These are phyloP conservation scores for Ceratobasidium sp. DNA, from an alignment of 1,284 basidiomycete genomes.

Conservation along the genomic window DNA sequence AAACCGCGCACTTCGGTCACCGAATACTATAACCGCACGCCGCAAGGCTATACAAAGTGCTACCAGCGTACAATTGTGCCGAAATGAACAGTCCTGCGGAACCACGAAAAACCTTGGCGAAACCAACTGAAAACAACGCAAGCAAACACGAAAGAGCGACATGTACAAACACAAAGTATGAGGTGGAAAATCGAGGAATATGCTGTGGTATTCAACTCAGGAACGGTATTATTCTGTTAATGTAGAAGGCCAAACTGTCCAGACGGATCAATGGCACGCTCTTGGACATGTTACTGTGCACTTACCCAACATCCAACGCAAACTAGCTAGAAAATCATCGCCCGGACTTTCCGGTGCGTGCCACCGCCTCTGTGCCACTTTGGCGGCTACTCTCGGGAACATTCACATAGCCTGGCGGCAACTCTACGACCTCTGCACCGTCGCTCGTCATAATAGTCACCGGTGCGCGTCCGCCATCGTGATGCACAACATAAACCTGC, in stretches of 20 bases:
- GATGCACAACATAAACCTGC: constrained; percentile 45
- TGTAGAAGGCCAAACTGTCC: too few species aligned
- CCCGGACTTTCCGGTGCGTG: constrained; percentile 1
- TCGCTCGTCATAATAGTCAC: constrained; percentile 44
- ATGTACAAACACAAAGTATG: not conserved
- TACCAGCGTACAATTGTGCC: not conserved
- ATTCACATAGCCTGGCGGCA: constrained; percentile 33
- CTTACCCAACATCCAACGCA: too few species aligned
- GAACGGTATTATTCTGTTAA: too few species aligned
- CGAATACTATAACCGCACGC: not conserved
- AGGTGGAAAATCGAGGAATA: not conserved
- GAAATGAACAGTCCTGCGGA: not conserved
- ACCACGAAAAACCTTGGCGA: not conserved
- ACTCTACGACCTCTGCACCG: constrained; percentile 45
- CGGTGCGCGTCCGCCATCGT: constrained; percentile 44
- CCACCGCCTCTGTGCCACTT: not conserved
- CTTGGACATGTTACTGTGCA: too few species aligned
- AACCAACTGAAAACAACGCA: not conserved
- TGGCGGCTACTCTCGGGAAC: constrained; percentile 35
- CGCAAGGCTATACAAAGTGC: not conserved
- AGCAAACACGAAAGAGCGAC: not conserved
- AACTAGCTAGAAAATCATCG: not conserved
- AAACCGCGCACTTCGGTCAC: not conserved
- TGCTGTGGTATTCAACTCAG: not conserved
- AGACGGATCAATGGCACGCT: too few species aligned